Base-by-base conservation (phyloP, 768 basidiomycete genomes). In the Tulasnella sp. region DNA sequence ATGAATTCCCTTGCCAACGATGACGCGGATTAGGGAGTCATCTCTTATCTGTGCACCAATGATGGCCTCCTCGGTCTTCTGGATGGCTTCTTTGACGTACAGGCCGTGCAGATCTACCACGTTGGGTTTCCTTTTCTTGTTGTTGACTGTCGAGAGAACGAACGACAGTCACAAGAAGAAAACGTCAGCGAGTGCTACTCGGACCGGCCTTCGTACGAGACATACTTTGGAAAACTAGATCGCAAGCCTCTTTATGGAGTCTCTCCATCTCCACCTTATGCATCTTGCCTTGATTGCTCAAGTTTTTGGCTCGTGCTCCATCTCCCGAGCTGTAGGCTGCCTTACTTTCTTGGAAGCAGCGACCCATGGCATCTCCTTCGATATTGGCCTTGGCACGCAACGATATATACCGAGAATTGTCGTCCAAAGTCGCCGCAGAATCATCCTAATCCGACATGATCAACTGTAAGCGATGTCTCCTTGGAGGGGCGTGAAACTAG, bases 101-200 rank as follows among this genome's bases (percentile, higher is more conserved):
- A 98, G 73, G 1, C 91, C 94, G 68, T 97, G 94, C 24, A 97
- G 73, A 70, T 97, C 89, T 47, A 96, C 74, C 69, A 91, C 87
- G 1, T 85, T 87, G 0, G 78, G 77, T 60, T 78, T 70, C 53
- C 84, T 83, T 61, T 86, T 81, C 80, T 84, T 77, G 73, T 94
- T 92, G 65, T 89, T 91, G 70, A 85, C 87, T 88, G 63, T 42
- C n/a, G n/a, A n/a, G 11, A 29, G 27, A 43, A 5, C 10, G 27
- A 21, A 9, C 32, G 19, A 48, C 27, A 34, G 7, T 42, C 45
- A 26, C n/a, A n/a, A 38, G n/a, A 47, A 32, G 24, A 47, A 21
- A 21, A 29, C 21, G 8, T n/a, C 34, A 7, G 34, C 15, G 34
- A 15, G 23, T 17, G 19, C 34, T 2, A 19, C 38, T 29, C 52